phyloP scores from a whole-genome alignment of 1,139 yeast species.

The Blastobotrys capitulatus region DNA sequence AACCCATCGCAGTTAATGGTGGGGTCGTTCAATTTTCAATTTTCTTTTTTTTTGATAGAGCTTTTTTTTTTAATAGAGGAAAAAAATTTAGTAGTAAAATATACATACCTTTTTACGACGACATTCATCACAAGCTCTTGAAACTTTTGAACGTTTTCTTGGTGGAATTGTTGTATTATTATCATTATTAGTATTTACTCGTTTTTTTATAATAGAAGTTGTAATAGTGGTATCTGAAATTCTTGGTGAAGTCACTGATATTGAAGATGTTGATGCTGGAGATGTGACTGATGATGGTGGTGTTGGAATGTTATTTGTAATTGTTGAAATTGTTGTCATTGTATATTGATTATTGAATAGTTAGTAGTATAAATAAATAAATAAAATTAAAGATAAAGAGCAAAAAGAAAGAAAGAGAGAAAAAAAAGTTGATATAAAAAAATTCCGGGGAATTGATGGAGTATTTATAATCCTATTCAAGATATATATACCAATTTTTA shows the following conservation, averaged over 20 bases:
- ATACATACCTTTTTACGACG: constrained; percentile 36
- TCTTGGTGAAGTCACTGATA: neutral
- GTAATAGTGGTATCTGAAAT: neutral
- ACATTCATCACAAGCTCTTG: constrained; percentile 42
- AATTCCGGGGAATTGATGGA: neutral
- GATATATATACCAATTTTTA: too few relatives aligned
- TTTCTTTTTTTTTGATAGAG: too few relatives aligned
- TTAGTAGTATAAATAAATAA: neutral
- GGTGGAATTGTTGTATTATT: constrained; percentile 22
- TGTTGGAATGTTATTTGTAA: neutral
- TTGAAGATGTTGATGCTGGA: neutral
- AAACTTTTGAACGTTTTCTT: constrained; percentile 39
- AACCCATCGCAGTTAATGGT: too few relatives aligned
- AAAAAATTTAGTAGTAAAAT: too few relatives aligned
- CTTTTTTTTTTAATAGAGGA: neutral
- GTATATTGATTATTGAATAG: neutral
- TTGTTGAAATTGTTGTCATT: neutral
- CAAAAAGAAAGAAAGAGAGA: neutral
- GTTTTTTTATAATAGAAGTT: neutral
- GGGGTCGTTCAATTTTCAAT: neutral
- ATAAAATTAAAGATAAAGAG: neutral
- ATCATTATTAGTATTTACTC: too few relatives aligned
- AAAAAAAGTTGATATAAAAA: neutral
- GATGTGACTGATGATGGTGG: constrained; percentile 1
- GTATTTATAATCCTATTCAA: too few relatives aligned